Base-by-base conservation (phyloP, 2,329 filamentous ascomycete species). In the Colletotrichum salicis region DNA sequence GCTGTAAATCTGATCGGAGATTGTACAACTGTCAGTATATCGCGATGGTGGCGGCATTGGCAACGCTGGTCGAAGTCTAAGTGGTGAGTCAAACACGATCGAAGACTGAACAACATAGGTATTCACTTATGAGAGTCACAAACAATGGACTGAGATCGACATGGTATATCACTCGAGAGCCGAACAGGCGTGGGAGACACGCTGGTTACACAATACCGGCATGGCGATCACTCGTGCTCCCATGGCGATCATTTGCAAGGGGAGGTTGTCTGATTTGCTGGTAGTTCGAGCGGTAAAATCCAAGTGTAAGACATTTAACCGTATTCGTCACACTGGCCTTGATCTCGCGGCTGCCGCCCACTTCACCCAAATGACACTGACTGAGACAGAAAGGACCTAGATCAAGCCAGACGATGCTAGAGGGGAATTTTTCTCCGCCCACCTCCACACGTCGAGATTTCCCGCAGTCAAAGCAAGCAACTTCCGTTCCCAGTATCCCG, bases 401-500 rank as follows among this genome's bases (percentile, higher is more conserved):
- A 57, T 57, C 51, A 67, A 57, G 45, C 65, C 52, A 59, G 27
- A 29, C 3, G 27, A 2, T 29, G 27, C 27, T 29, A 71, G 35
- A 24, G 48, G 58, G 54, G 58, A 31, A n/a, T 54, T 63, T 13
- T 69, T 31, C 35, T 57, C 60, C 22, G 27, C 59, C 45, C 54
- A 72, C 11, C 41, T 63, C 54, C 61, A 83, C 7, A 87, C 82
- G 45, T 85, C 84, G 7, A 84, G 82, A 11, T 75, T 78, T 2
- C 86, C 85, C 0, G 81, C 82, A 29, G 84, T 80, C 74, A 88
- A 68, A 57, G 82, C 77, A 12, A 89, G 76, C 13, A 89, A 73
- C 73, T 85, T 83, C 60, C 82, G 78, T 77, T 90, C 87, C 57
- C 64, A 68, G 77, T 85, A 89, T 1, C 85, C 86, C 0, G 87